Evolutionary conservation across 2,329 filamentous ascomycete species (phyloP), one percentile per base, ranked within the genome.

Genomic region (Rhytidhysteron rufulum): DNA sequence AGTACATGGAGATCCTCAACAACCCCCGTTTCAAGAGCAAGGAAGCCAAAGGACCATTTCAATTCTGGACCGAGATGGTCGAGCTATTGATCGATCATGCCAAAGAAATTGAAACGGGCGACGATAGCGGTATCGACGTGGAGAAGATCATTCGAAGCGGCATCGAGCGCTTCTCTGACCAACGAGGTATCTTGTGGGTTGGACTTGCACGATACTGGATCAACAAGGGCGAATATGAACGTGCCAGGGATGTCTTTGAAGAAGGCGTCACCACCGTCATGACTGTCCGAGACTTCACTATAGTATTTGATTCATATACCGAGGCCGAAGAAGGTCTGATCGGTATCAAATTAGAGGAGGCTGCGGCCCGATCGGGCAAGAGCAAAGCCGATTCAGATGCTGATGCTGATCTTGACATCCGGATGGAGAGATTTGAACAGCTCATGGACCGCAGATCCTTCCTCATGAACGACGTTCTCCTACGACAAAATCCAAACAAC

Each of bases 271-370:
- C 88, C 9, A 97, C 91, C 1, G 94, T 96, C 48, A 97, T 97
- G 91, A 98, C 93, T 2, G 90, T 98, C 32, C 84, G 93, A 41
- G 93, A 98, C 68, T 98, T 98, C 60, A 94, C 90, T 1, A 79
- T 97, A 40, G 85, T 97, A 33, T 98, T 98, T 55, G 93, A 98
- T 65, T 86, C 90, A 0, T 98, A 97, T 58, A 84, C 87, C 22
- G 93, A 98, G 66, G 96, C 96, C 47, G 93, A 98, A 65, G 94
- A 98, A 68, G 91, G 90, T 0, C 85, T 97, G 51, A 95, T 97
- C 49, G 85, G 87, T 11, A 84, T 84, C 34, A 74, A 97, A 53
- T 94, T 98, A 83, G 90, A 97, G 54, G 79, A 86, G 39, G 90
- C 90, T 1, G 85, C 88, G 5, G 69, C 72, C 35, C 83, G 90